phyloP scores from a whole-genome alignment of 176 grass and related monocot species.

The Cymbopogon citratus region DNA sequence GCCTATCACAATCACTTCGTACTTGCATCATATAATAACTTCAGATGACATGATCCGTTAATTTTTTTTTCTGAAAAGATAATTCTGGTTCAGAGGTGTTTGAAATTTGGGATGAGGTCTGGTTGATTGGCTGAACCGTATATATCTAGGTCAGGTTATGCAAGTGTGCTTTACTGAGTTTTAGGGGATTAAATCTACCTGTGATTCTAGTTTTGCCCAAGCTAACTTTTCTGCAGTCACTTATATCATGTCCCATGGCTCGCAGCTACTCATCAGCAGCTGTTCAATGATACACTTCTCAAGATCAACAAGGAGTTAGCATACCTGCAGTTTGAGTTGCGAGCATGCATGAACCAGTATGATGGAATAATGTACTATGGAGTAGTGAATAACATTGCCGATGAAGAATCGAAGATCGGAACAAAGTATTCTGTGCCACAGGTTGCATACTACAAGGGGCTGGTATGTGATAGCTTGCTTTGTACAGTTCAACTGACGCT shows the following conservation, averaged over 20 bases:
- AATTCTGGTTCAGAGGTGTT: too few species aligned
- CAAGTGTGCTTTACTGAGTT: not conserved
- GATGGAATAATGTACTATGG: conserved; percentile 68
- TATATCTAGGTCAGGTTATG: not conserved
- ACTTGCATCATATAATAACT: not conserved
- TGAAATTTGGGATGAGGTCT: too few species aligned
- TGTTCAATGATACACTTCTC: conserved; percentile 64
- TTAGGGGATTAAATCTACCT: not conserved
- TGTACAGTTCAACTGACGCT: not conserved
- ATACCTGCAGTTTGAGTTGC: conserved; percentile 73
- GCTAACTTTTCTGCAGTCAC: not conserved
- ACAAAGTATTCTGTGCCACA: conserved; percentile 85
- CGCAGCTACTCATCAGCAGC: conserved; percentile 43
- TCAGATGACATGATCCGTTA: not conserved
- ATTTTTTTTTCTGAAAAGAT: not conserved
- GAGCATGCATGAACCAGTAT: conserved; percentile 85
- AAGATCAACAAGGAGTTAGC: conserved; percentile 74
- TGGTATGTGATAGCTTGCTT: conserved; percentile 48
- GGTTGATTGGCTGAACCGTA: not conserved
- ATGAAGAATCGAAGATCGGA: conserved; percentile 80
- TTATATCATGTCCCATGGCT: not conserved
- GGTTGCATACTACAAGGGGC: conserved; percentile 86
- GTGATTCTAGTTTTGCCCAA: not conserved
- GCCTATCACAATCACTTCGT: not conserved
- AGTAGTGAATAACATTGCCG: conserved; percentile 76